phyloP scores from a whole-genome alignment of 2,329 filamentous ascomycete species.

The Pseudogymnoascus sp. region DNA sequence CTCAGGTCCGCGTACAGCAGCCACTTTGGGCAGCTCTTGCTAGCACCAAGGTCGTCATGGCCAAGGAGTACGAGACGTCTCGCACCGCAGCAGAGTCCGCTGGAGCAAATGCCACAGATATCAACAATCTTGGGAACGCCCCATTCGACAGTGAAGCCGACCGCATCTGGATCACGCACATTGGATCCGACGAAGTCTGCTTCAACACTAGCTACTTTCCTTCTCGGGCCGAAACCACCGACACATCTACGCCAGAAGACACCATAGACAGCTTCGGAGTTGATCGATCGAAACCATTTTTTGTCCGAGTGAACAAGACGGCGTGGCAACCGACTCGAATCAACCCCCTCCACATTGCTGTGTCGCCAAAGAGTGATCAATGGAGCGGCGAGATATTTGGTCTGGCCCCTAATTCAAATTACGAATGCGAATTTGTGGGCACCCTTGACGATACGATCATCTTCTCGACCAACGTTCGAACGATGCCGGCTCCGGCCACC shows the following conservation, averaged over 20 bases:
- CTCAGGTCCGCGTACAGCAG: constrained; percentile 81
- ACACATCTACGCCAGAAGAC: constrained; percentile 24
- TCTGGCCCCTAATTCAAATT: constrained; percentile 62
- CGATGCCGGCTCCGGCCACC: constrained; percentile 27
- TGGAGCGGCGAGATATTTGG: constrained; percentile 67
- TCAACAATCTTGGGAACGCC: constrained; percentile 67
- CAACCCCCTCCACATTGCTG: constrained; percentile 35
- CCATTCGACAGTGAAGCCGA: constrained; percentile 61
- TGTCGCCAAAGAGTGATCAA: constrained; percentile 38
- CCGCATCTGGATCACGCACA: constrained; percentile 73
- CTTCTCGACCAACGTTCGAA: constrained; percentile 59
- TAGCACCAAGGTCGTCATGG: constrained; percentile 92
- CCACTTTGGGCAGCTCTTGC: constrained; percentile 90
- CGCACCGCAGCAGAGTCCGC: constrained; percentile 64
- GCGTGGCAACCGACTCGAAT: constrained; percentile 73
- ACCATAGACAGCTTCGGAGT: constrained; percentile 34
- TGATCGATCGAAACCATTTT: constrained; percentile 66
- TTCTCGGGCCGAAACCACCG: constrained; percentile 28
- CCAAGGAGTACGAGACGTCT: constrained; percentile 82
- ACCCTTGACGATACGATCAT: constrained; percentile 56
- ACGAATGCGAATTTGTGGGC: constrained; percentile 69
- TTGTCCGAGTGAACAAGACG: constrained; percentile 68
- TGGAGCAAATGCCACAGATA: constrained; percentile 65
- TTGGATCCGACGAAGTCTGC: constrained; percentile 67
- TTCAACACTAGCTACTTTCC: constrained; percentile 64